Evolutionary conservation across 2,329 filamentous ascomycete species (phyloP).

Genomic region (Alternaria ethzedia): DNA sequence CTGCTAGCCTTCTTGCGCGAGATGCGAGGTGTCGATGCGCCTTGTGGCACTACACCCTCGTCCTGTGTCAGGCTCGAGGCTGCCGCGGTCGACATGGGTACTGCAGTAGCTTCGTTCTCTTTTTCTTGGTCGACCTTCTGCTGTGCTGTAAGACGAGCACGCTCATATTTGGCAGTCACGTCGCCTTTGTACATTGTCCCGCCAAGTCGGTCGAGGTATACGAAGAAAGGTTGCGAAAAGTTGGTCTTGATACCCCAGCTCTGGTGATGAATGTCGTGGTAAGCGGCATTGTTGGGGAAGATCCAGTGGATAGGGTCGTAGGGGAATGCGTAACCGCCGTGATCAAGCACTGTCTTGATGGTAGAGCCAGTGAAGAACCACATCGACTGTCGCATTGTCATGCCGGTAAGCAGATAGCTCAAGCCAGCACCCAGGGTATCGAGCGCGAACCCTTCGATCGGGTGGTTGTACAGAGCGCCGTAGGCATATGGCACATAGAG

Average conservation of each 20-base stretch:
- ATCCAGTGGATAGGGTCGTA: conserved; percentile 93
- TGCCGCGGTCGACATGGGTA: conserved; percentile 18
- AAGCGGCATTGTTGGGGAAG: conserved; percentile 92
- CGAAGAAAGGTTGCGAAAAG: conserved; percentile 91
- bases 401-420: conserved; percentile 78
- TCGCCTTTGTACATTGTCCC: conserved; percentile 81
- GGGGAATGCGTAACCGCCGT: conserved; percentile 94
- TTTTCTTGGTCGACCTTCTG: conserved; percentile 61
- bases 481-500: conserved; percentile 98
- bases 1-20: conserved; percentile 52
- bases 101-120: conserved; percentile 31
- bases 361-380: conserved; percentile 88
- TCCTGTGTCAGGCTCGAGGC: conserved; percentile 29
- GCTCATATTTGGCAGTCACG: conserved; percentile 65
- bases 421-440: conserved; percentile 88
- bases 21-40: conserved; percentile 47
- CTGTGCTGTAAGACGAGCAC: conserved; percentile 62
- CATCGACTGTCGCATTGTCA: conserved; percentile 87
- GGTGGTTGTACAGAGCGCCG: conserved; percentile 96
- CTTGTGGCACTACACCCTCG: conserved; percentile 33
- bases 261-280: conserved; percentile 98
- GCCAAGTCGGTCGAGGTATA: conserved; percentile 86
- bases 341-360: conserved; percentile 96
- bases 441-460: conserved; percentile 89
- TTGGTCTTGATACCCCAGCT: conserved; percentile 99